Conservation (phyloP, 2,329 filamentous ascomycete genomes). For the Cyclaneusma minus region DNA sequence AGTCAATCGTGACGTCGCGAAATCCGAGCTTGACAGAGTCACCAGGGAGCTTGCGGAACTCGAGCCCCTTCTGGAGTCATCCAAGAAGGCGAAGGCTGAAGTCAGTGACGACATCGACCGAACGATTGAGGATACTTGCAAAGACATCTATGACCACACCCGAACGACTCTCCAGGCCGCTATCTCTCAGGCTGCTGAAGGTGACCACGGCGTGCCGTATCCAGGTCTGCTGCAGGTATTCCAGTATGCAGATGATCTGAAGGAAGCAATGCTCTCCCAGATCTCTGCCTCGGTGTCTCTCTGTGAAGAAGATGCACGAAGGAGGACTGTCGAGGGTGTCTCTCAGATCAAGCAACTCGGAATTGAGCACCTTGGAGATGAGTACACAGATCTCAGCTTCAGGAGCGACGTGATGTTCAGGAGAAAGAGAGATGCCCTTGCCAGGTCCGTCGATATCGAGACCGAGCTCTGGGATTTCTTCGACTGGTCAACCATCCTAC, state of each 20-base stretch:
- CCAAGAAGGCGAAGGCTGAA: slow-evolving; percentile 63
- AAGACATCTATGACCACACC: slow-evolving; percentile 74
- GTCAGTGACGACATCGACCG: slow-evolving; percentile 69
- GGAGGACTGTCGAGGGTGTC: slow-evolving; percentile 64
- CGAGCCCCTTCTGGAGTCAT: slow-evolving; percentile 72
- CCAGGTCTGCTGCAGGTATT: slow-evolving; percentile 75
- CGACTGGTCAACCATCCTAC: slow-evolving; percentile 67
- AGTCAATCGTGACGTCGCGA: slow-evolving; percentile 78
- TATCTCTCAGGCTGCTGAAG: slow-evolving; percentile 62
- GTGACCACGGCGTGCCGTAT: slow-evolving; percentile 70
- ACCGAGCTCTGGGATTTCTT: slow-evolving; percentile 91
- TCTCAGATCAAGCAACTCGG: slow-evolving; percentile 80
- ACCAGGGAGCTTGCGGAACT: slow-evolving; percentile 65
- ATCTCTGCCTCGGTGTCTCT: slow-evolving; percentile 63
- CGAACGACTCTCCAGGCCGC: slow-evolving; percentile 59
- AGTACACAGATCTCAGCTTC: slow-evolving; percentile 77
- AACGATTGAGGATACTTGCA: slow-evolving; percentile 72
- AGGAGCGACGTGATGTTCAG: slow-evolving; percentile 89
- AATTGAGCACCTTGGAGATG: slow-evolving; percentile 72
- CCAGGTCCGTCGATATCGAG: slow-evolving; percentile 72
- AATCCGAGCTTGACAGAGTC: slow-evolving; percentile 72
- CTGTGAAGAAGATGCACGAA: slow-evolving; percentile 78
- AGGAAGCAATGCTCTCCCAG: slow-evolving; percentile 78
- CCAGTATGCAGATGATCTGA: slow-evolving; percentile 85
- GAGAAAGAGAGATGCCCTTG: slow-evolving; percentile 63